Evolutionary conservation across 2,329 filamentous ascomycete species (phyloP).

Genomic region (Rutstroemia sp.): DNA sequence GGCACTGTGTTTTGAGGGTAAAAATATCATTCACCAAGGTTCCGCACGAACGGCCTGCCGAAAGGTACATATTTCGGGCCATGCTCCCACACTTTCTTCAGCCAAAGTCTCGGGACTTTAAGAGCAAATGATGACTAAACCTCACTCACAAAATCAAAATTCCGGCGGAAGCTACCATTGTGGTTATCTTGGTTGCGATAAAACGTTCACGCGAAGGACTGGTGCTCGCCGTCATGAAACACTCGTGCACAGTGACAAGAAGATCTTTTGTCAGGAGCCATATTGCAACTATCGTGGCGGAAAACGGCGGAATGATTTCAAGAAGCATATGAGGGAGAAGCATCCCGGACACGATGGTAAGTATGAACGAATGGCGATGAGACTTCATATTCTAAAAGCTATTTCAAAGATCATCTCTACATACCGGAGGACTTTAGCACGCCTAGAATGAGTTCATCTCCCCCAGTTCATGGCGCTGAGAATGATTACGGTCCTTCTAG

Average conservation of each 20-base stretch:
- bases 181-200: conserved; percentile 5
- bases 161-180: neutral
- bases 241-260: conserved; percentile 5
- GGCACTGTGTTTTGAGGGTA: neutral
- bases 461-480: neutral
- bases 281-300: conserved; percentile 7
- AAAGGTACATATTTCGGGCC: neutral
- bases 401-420: conserved; percentile 2
- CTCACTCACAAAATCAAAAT: neutral
- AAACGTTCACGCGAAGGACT: conserved; percentile 7
- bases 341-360: conserved; percentile 7
- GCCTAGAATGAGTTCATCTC: neutral
- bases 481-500: neutral
- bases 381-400: neutral
- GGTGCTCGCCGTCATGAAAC: conserved; percentile 6
- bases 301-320: conserved; percentile 5
- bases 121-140: neutral
- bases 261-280: conserved; percentile 5
- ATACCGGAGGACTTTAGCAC: conserved; percentile 5
- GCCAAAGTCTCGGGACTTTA: neutral
- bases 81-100: conserved; percentile 5
- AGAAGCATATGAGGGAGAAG: conserved; percentile 5
- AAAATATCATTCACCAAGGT: neutral
- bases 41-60: neutral
- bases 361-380: neutral